These are phyloP conservation scores for Coriolopsis trogii DNA, from an alignment of 1,284 basidiomycete genomes.

Conservation along the genomic window DNA sequence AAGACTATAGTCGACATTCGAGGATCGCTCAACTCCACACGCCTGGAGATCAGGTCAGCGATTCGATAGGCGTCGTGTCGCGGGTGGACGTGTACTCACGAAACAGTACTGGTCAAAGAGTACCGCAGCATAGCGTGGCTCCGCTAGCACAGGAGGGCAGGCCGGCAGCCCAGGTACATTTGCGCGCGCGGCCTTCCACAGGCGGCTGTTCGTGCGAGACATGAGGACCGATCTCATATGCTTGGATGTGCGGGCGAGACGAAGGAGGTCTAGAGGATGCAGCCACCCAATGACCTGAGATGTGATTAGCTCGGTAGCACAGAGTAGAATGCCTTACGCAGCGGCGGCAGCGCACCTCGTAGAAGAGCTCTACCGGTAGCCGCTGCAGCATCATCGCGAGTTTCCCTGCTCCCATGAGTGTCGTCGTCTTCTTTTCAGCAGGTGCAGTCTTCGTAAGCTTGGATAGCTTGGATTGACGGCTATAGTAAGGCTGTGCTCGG, in stretches of 20 bases:
- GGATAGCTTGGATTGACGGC: background rate
- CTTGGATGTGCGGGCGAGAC: conserved; percentile 5
- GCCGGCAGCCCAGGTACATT: conserved; percentile 8
- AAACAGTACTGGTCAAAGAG: conserved; percentile 12
- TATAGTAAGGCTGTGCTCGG: background rate
- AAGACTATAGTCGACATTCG: background rate
- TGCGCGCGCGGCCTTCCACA: conserved; percentile 7
- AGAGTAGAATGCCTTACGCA: conserved; percentile 1
- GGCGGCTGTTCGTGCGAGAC: background rate
- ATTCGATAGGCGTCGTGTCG: too few species aligned
- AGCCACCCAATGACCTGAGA: conserved; percentile 6
- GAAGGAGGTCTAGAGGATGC: conserved; percentile 5
- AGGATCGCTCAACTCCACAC: conserved; percentile 2
- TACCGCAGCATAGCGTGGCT: conserved; percentile 6
- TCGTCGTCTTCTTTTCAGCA: background rate
- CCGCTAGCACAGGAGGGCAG: background rate
- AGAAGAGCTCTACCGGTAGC: background rate
- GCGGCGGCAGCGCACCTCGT: background rate
- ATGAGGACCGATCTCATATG: conserved; percentile 4
- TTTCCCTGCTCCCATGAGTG: background rate
- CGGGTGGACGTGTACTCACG: background rate
- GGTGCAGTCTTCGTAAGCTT: too few species aligned
- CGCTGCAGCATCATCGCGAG: background rate
- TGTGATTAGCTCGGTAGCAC: background rate
- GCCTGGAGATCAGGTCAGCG: conserved; percentile 1